Conservation (phyloP, 176 grass and related monocot genomes). For the Carex kokanica region DNA sequence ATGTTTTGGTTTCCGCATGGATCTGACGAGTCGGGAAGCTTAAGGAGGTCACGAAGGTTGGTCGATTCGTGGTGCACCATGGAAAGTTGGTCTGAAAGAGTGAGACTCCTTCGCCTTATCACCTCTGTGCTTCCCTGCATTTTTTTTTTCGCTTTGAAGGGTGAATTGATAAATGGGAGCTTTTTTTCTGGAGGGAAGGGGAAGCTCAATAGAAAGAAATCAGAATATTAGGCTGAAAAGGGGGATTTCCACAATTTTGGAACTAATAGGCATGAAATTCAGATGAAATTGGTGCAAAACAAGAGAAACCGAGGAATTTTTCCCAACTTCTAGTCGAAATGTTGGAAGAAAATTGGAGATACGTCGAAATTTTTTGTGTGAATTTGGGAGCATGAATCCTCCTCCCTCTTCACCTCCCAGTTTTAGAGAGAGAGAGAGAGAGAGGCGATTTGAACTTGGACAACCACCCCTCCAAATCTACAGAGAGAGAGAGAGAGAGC, state of each 20-base stretch:
- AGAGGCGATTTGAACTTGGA: slow-evolving; percentile 3
- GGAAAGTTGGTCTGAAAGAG: slow-evolving; percentile 21
- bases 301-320: background rate
- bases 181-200: background rate
- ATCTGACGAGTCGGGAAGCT: slow-evolving; percentile 24
- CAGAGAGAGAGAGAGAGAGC: background rate
- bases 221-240: background rate
- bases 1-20: background rate
- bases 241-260: background rate
- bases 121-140: slow-evolving; percentile 25
- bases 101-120: slow-evolving; percentile 22
- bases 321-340: background rate
- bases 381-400: background rate
- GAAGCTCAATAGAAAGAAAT: background rate
- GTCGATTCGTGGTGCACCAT: slow-evolving; percentile 8
- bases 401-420: background rate
- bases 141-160: background rate
- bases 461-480: background rate
- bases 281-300: background rate
- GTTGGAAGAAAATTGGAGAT: background rate
- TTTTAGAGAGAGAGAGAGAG: slow-evolving; percentile 1
- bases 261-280: background rate
- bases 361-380: background rate
- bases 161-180: background rate
- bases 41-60: slow-evolving; percentile 26